Base-by-base conservation (phyloP, 305 asterid species). In the Salvia sclarea region DNA sequence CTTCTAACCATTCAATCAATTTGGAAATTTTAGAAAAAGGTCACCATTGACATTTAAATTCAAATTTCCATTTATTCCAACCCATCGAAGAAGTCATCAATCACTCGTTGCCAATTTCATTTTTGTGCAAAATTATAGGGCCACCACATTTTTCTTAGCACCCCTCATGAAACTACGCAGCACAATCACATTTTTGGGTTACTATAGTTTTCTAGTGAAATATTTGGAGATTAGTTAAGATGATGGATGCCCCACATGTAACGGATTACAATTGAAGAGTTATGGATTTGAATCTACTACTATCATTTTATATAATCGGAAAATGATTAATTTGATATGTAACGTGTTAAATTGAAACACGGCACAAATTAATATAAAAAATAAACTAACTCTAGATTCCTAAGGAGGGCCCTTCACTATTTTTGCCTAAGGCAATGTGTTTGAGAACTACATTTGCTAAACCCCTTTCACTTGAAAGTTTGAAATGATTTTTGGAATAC, bases 1-100 rank as follows among this genome's bases (percentile, higher is more conserved):
- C 71, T 22, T 47, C 1, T 5, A 50, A 45, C 63, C 55, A n/a
- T 56, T 35, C 33, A 28, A 45, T 70, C 6, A 52, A 43, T 52
- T 17, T 4, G 64, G 48, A 40, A 40, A 62, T 37, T 3, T 30
- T 4, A 0, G 33, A 5, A 13, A 71, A 6, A 24, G 62, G 45
- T 41, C 12, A 5, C 44, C 31, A 38, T 59, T 69, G 38, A 53
- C 64, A 21, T 61, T 20, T 12, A 48, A 18, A 18, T 22, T 28
- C 20, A 5, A 33, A 44, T 43, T 61, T 22, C 16, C 6, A 9
- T 35, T 38, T 31, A 38, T 38, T 22, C 52, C 6, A 49, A 21
- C 56, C 75, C 53, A 49, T 16, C 7, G 0, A 24, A 57, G 21
- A 49, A 69, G 30, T 59, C 43, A 47, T 33, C 43, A 5, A n/a